Evolutionary conservation across 345 rosid genomes (phyloP).

Genomic region (Rhodomyrtus tomentosa): DNA sequence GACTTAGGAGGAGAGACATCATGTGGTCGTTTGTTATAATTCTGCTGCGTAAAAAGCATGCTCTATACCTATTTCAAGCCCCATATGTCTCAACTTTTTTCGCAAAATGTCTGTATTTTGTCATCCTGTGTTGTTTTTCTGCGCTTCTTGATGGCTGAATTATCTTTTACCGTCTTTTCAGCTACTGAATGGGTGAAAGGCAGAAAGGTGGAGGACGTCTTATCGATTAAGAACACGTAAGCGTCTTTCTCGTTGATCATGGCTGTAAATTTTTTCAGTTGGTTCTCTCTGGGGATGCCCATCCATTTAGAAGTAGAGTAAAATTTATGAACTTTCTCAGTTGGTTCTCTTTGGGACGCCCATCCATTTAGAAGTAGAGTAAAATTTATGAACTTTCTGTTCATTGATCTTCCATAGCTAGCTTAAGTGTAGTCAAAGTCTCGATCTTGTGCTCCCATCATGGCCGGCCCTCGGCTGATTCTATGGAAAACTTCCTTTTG

Average conservation of each 20-base stretch:
- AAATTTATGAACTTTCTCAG: too few relatives aligned
- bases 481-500: background rate
- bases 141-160: background rate
- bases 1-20: background rate
- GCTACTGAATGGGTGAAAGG: slow-evolving; percentile 99
- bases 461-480: background rate
- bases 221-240: slow-evolving; percentile 88
- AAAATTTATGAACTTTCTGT: background rate
- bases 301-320: too few relatives aligned
- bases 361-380: too few relatives aligned
- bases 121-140: background rate
- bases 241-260: slow-evolving; percentile 1
- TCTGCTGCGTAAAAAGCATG: background rate
- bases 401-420: background rate
- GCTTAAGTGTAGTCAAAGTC: background rate
- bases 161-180: slow-evolving; percentile 6
- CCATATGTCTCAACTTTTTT: background rate
- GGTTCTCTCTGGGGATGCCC: too few relatives aligned
- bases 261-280: too few relatives aligned
- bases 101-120: background rate
- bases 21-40: background rate
- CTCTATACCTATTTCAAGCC: background rate
- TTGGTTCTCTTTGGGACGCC: too few relatives aligned
- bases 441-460: background rate
- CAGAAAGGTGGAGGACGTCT: slow-evolving; percentile 74